Evolutionary conservation across 805 yeast species (phyloP).

Genomic region (Ogataea corticis): DNA sequence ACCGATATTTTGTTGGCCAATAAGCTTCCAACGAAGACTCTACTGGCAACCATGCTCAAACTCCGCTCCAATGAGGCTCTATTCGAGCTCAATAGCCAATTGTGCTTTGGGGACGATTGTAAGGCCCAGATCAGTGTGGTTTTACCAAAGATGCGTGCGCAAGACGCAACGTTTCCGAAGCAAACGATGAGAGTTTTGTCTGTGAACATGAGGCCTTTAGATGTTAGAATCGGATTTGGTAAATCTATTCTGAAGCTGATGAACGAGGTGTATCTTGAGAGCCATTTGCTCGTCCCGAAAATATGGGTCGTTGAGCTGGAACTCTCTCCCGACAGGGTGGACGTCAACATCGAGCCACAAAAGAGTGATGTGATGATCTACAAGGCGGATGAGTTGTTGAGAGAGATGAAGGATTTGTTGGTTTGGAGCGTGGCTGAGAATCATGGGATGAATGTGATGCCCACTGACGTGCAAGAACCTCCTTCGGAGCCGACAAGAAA

Average conservation of each 20-base stretch:
- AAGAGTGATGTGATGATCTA: constrained; percentile 41
- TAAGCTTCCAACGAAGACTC: constrained; percentile 8
- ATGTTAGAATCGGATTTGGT: constrained; percentile 33
- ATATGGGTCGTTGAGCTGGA: constrained; percentile 39
- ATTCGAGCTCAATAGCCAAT: constrained; percentile 11
- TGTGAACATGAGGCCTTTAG: constrained; percentile 37
- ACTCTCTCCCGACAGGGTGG: constrained; percentile 26
- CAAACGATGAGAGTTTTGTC: constrained; percentile 30
- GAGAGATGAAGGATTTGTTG: constrained; percentile 14
- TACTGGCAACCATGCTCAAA: constrained; percentile 20
- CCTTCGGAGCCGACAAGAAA: too few relatives aligned
- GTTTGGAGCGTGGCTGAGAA: neutral
- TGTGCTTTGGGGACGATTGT: constrained; percentile 6
- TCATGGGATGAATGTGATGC: too few relatives aligned
- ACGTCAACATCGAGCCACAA: constrained; percentile 46
- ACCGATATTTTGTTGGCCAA: constrained; percentile 15
- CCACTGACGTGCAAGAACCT: too few relatives aligned
- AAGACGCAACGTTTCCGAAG: constrained; percentile 27
- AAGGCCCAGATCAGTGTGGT: neutral
- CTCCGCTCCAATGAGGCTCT: constrained; percentile 19
- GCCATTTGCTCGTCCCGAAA: constrained; percentile 30
- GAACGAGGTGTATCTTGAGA: constrained; percentile 24
- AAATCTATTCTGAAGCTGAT: constrained; percentile 28
- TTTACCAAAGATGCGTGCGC: constrained; percentile 38
- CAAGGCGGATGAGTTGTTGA: constrained; percentile 23